Percentiles rank a stretch among this genome's conserved stretches.
These are phyloP conservation scores for Pythium phragmiticola DNA, from an alignment of 352 stramenopile genomes.

Conservation along the genomic window DNA sequence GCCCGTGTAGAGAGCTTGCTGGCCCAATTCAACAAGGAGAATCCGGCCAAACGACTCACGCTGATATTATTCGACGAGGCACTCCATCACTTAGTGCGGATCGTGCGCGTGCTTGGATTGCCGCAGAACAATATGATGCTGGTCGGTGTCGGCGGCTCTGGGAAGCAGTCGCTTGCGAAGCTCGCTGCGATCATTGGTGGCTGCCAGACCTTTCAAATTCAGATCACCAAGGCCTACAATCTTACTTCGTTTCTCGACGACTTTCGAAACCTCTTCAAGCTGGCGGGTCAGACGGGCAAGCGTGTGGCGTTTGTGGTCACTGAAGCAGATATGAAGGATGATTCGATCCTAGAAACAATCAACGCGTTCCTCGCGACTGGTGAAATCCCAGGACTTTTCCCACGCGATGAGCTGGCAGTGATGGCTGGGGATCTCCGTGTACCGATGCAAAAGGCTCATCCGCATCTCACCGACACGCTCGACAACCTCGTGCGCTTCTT, in stretches of 20 bases:
- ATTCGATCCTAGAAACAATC: conserved; percentile 88
- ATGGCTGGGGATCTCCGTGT: conserved; percentile 81
- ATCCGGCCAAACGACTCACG: conserved; percentile 59
- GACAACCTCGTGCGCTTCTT: conserved; percentile 88
- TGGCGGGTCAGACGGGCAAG: conserved; percentile 75
- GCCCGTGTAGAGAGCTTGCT: conserved; percentile 63
- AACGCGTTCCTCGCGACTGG: conserved; percentile 86
- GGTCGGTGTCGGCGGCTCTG: conserved; percentile 87
- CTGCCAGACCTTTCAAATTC: conserved; percentile 84
- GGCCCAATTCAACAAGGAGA: conserved; percentile 81
- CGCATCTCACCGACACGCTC: conserved; percentile 66
- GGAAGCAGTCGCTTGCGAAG: conserved; percentile 83
- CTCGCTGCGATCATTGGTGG: conserved; percentile 79
- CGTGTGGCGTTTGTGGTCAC: conserved; percentile 85
- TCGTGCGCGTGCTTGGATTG: conserved; percentile 79
- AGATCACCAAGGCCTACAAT: conserved; percentile 88
- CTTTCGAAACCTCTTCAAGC: conserved; percentile 81
- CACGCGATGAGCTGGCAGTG: conserved; percentile 85
- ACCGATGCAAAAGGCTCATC: conserved; percentile 64
- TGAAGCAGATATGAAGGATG: conserved; percentile 89
- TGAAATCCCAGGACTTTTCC: conserved; percentile 85
- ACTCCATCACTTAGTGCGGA: conserved; percentile 80
- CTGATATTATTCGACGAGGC: conserved; percentile 92
- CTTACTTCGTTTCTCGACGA: conserved; percentile 85
- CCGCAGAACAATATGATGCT: conserved; percentile 89